Evolutionary conservation across 2,329 filamentous ascomycete species (phyloP).

Genomic region (Arthrobotrys megalospora): DNA sequence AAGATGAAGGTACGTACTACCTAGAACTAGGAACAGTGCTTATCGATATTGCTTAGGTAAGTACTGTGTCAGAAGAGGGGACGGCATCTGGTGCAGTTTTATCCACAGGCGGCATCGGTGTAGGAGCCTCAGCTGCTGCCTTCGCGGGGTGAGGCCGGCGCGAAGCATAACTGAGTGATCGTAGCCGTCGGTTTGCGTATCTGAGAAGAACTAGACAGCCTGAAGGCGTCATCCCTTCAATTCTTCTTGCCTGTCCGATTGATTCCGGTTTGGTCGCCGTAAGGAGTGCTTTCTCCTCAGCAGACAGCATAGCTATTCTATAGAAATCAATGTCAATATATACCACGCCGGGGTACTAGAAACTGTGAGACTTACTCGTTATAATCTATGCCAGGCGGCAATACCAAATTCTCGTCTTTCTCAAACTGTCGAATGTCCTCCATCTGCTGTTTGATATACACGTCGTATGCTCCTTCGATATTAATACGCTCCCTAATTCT

Average conservation of each 20-base stretch:
- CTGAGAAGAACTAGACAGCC: slow-evolving; percentile 70
- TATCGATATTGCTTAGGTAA: slow-evolving; percentile 1
- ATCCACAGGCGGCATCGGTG: background rate
- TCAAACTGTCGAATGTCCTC: slow-evolving; percentile 77
- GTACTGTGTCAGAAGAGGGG: background rate
- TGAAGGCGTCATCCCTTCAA: slow-evolving; percentile 82
- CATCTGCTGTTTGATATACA: slow-evolving; percentile 83
- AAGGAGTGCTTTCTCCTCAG: slow-evolving; percentile 82
- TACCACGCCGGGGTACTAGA: background rate
- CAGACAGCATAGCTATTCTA: slow-evolving; percentile 79
- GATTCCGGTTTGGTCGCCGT: slow-evolving; percentile 82
- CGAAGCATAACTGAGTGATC: slow-evolving; percentile 26
- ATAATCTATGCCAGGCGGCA: slow-evolving; percentile 85
- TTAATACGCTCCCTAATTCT: slow-evolving; percentile 79
- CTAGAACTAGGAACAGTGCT: slow-evolving; percentile 5
- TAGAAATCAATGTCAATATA: background rate
- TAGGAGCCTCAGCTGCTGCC: background rate
- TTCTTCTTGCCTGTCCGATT: slow-evolving; percentile 86
- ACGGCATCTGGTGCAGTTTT: background rate
- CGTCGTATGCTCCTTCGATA: slow-evolving; percentile 85
- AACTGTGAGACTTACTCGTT: slow-evolving; percentile 66
- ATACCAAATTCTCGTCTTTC: slow-evolving; percentile 80
- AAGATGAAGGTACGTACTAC: slow-evolving; percentile 13
- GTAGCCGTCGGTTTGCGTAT: slow-evolving; percentile 46
- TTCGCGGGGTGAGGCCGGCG: background rate